Evolutionary conservation across 2,329 filamentous ascomycete genomes (phyloP).

Genomic region (Phialophora chinensis): DNA sequence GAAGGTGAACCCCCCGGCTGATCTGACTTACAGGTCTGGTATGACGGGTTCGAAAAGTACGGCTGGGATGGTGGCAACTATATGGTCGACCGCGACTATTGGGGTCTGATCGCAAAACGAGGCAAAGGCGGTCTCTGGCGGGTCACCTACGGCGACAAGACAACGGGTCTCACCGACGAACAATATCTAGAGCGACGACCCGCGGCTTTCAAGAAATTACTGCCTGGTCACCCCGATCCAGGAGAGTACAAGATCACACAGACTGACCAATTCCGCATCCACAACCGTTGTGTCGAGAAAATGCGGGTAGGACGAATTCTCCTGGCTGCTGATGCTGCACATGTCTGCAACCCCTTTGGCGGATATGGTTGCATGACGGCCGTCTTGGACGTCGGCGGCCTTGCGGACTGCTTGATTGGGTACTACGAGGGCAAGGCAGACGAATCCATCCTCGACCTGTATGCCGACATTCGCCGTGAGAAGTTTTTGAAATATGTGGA

Average conservation of each 20-base stretch:
- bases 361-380: slow-evolving; percentile 56
- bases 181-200: slow-evolving; percentile 61
- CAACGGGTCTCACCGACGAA: slow-evolving; percentile 58
- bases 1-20: not conserved
- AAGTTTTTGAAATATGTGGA: slow-evolving; percentile 50
- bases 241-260: slow-evolving; percentile 62
- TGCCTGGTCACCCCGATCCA: slow-evolving; percentile 65
- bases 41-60: slow-evolving; percentile 32
- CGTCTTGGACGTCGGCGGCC: slow-evolving; percentile 66
- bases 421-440: slow-evolving; percentile 48
- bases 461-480: slow-evolving; percentile 48
- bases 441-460: slow-evolving; percentile 51
- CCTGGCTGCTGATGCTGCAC: slow-evolving; percentile 66
- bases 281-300: slow-evolving; percentile 63
- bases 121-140: slow-evolving; percentile 65
- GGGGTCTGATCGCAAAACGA: slow-evolving; percentile 67
- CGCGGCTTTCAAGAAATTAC: slow-evolving; percentile 61
- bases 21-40: slow-evolving; percentile 23
- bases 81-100: slow-evolving; percentile 67
- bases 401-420: slow-evolving; percentile 63
- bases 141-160: slow-evolving; percentile 67
- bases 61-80: slow-evolving; percentile 47
- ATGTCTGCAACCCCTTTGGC: slow-evolving; percentile 42
- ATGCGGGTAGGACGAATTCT: slow-evolving; percentile 65
- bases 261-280: slow-evolving; percentile 65